phyloP scores from a whole-genome alignment of 805 yeast species.

The Saccharomycopsis synnaedendra region DNA sequence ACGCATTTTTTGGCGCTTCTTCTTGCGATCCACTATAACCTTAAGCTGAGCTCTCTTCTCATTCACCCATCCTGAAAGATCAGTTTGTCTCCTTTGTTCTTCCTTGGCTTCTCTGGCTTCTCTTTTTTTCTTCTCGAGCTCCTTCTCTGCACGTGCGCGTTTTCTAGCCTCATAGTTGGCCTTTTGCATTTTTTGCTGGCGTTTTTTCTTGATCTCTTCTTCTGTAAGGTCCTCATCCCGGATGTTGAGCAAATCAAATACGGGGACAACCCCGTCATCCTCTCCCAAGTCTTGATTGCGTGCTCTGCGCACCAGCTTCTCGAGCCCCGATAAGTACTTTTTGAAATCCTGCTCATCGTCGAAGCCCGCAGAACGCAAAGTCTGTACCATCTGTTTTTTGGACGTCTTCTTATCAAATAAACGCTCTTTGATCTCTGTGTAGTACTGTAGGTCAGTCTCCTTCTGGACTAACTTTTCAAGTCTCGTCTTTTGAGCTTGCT shows the following conservation, averaged over 20 bases:
- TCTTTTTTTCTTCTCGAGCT: constrained; percentile 45
- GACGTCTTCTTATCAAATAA: constrained; percentile 30
- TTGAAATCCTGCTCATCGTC: constrained; percentile 62
- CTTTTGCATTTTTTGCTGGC: constrained; percentile 70
- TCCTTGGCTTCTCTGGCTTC: constrained; percentile 58
- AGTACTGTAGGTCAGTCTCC: constrained; percentile 71
- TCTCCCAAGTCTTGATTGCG: constrained; percentile 55
- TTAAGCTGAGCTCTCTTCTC: constrained; percentile 54
- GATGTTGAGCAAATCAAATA: constrained; percentile 63
- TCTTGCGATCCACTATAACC: constrained; percentile 44
- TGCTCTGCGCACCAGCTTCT: constrained; percentile 58
- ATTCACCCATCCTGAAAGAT: constrained; percentile 71
- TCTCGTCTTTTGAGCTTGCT: constrained; percentile 81
- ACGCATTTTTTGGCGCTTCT: constrained; percentile 57
- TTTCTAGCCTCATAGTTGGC: constrained; percentile 85
- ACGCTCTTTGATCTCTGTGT: constrained; percentile 42
- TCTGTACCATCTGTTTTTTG: constrained; percentile 41
- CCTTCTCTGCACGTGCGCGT: constrained; percentile 71
- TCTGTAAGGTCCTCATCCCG: constrained; percentile 78
- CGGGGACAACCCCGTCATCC: constrained; percentile 33
- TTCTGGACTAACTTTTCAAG: constrained; percentile 70
- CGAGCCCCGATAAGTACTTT: constrained; percentile 53
- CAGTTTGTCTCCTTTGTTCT: constrained; percentile 62
- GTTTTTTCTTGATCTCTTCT: constrained; percentile 76
- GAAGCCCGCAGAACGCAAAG: constrained; percentile 63